Percentiles rank a stretch among this genome's conserved stretches.
phyloP scores from a whole-genome alignment of 352 stramenopile species.

The Elongisporangium anandrum region DNA sequence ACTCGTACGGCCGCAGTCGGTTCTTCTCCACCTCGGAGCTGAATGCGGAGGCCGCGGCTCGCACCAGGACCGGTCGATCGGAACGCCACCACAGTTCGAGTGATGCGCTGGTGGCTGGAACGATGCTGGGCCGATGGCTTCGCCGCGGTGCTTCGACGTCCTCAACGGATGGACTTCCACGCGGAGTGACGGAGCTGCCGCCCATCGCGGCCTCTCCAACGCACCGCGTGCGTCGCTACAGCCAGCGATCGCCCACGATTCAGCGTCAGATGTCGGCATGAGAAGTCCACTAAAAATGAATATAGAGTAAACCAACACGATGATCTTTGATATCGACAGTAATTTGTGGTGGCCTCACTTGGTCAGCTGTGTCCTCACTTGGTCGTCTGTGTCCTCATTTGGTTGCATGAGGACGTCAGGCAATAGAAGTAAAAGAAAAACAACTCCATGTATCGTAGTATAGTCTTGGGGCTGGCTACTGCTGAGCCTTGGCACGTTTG shows the following conservation, averaged over 20 bases:
- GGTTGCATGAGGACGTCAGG: no score
- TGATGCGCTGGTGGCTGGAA: not conserved
- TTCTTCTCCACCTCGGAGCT: conserved; percentile 41
- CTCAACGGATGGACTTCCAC: not conserved
- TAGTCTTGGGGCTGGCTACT: not conserved
- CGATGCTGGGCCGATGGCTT: not conserved
- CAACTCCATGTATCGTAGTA: no score
- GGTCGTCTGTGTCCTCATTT: no score
- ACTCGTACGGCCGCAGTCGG: conserved; percentile 41
- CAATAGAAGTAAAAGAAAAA: no score
- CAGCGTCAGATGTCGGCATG: not conserved
- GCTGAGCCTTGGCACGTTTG: conserved; percentile 1
- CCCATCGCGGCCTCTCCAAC: not conserved
- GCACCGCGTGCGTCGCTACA: not conserved
- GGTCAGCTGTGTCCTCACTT: no score
- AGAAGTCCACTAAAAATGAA: not conserved
- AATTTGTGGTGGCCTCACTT: no score
- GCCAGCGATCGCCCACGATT: not conserved
- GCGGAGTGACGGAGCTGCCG: not conserved
- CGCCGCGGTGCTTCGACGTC: not conserved
- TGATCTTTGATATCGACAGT: no score
- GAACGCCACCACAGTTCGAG: not conserved
- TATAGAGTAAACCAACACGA: not conserved
- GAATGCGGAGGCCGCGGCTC: not conserved
- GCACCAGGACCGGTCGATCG: not conserved